These are phyloP conservation scores for Nemania abortiva DNA, from an alignment of 2,329 filamentous ascomycete genomes.

Conservation along the genomic window DNA sequence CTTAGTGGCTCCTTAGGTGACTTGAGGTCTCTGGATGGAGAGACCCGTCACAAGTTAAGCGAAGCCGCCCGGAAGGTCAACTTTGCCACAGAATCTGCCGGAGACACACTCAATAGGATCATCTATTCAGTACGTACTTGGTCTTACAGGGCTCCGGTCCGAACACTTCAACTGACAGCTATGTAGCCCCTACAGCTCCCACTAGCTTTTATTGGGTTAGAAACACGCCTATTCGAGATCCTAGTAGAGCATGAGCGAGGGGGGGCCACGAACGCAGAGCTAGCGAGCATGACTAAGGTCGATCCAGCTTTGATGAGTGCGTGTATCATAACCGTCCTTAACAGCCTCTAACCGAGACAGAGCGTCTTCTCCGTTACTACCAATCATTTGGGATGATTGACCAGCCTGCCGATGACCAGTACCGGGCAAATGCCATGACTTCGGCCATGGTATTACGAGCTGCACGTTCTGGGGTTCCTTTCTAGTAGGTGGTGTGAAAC, in stretches of 20 bases:
- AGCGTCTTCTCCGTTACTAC: constrained; percentile 41
- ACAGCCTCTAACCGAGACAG: constrained; percentile 14
- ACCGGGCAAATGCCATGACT: constrained; percentile 39
- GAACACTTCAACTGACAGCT: neutral
- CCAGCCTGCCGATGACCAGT: constrained; percentile 34
- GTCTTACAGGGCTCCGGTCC: neutral
- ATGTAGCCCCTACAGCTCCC: constrained; percentile 20
- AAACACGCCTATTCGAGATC: constrained; percentile 18
- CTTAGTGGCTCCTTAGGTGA: too few relatives aligned
- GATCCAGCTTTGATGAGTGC: constrained; percentile 38
- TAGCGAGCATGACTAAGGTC: constrained; percentile 9
- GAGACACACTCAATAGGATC: constrained; percentile 37
- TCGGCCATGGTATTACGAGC: neutral
- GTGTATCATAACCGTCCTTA: neutral
- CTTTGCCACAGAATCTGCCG: constrained; percentile 32
- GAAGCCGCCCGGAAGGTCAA: constrained; percentile 23
- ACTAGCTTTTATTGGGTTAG: constrained; percentile 13
- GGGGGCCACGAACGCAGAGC: neutral
- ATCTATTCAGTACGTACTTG: constrained; percentile 24
- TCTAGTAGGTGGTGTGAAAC: neutral
- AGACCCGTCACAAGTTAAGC: constrained; percentile 7
- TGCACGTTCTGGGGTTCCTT: neutral
- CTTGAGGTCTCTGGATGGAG: too few relatives aligned
- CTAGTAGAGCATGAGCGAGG: neutral
- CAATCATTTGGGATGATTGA: constrained; percentile 40